These are phyloP conservation scores for Xylaria sp. DNA, from an alignment of 2,329 filamentous ascomycete genomes.

Conservation along the genomic window DNA sequence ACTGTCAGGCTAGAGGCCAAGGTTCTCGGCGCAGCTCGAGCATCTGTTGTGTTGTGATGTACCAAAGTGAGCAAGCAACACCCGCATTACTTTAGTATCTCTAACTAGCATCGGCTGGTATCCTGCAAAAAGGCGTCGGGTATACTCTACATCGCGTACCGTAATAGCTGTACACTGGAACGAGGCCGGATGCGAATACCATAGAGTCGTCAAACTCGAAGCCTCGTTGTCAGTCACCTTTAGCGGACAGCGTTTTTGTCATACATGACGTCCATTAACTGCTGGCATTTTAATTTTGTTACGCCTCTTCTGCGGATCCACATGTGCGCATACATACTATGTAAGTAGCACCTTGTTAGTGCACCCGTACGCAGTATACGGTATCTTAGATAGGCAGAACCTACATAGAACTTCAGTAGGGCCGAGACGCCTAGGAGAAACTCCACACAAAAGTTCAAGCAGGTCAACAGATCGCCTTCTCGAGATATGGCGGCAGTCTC, in stretches of 20 bases:
- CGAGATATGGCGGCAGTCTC: slow-evolving; percentile 31
- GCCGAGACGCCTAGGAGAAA: background rate
- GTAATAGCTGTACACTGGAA: background rate
- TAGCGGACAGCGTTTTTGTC: slow-evolving; percentile 7
- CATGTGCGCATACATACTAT: background rate
- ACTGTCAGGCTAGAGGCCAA: slow-evolving; percentile 6
- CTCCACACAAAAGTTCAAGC: background rate
- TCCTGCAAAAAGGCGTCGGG: no score
- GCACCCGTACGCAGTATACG: background rate
- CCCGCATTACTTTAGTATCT: slow-evolving; percentile 6
- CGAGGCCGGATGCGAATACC: background rate
- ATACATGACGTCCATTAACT: background rate
- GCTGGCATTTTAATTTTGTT: background rate
- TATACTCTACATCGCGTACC: slow-evolving; percentile 9
- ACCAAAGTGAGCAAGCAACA: slow-evolving; percentile 18
- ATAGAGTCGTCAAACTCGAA: background rate
- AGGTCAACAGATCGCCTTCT: slow-evolving; percentile 22
- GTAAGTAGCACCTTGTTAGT: background rate
- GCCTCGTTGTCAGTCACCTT: background rate
- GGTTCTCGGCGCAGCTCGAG: slow-evolving; percentile 19
- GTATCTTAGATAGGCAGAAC: background rate
- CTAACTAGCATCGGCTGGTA: slow-evolving; percentile 1
- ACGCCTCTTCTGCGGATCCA: background rate
- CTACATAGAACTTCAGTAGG: background rate
- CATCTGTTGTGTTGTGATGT: slow-evolving; percentile 23